Evolutionary conservation across 371 early-diverging fungal genomes (phyloP), one percentile per base, ranked within the genome.

Genomic region (Mucor mucedo): DNA sequence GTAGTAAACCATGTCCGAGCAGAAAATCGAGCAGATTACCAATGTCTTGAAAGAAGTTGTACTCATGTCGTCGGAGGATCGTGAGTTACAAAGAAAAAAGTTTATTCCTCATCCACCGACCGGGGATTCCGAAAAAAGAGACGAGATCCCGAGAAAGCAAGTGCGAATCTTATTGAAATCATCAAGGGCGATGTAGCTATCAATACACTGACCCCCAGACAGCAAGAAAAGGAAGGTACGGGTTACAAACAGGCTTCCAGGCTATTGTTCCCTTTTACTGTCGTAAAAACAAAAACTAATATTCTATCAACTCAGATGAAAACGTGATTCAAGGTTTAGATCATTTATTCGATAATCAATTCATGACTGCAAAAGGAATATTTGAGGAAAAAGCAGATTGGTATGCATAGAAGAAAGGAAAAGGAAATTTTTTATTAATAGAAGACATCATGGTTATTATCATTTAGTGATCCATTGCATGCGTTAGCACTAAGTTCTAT

Each of bases 401-500:
- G 69, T 69, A 56, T 68, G 66, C 5, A 55, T 10, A 6, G 16
- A 4, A 40, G 32, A 40, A 16, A 10, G 10, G 49, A 38, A 9
- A 13, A 21, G 11, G 30, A 11, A 21, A 3, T 29, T 28, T 40
- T 48, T 57, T 54, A 29, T 41, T 69, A 10, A 38, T 35, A 21
- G 21, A 21, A 21, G 21, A 21, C 21, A 21, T 21, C 21, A 21
- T 21, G 21, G n/a, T n/a, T n/a, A 35, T 8, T 35, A 35, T 6
- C 35, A 21, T 52, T 5, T 56, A 64, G 63, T 53, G 60, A 73
- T 67, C 83, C 83, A 28, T 60, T 83, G 9, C 71, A 69, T 63
- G 83, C 80, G 28, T 60, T 83, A 5, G 74, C 77, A 6, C 50
- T 78, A 8, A 79, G 83, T 58, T 77, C 69, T 27, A 80, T 83